phyloP scores from a whole-genome alignment of 345 rosid species.

The Eucalyptus curtisii region DNA sequence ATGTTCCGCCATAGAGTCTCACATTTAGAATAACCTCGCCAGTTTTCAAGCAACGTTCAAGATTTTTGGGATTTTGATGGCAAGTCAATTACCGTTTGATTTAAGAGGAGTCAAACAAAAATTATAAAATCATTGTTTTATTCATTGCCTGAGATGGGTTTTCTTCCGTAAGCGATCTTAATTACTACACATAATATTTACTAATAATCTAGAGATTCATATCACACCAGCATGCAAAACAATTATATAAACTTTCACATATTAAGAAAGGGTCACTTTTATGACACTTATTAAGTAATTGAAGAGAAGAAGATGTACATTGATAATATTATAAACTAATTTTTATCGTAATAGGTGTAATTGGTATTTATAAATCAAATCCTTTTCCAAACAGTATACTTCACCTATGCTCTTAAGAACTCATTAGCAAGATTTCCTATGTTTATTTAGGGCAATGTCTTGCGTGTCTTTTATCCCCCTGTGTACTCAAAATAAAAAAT shows the following conservation, averaged over 20 bases:
- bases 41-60: not conserved
- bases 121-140: no score
- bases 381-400: not conserved
- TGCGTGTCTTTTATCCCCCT: not conserved
- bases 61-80: not conserved
- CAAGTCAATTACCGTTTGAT: not conserved
- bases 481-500: not conserved
- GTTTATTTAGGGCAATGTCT: not conserved
- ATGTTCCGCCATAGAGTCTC: no score
- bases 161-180: not conserved
- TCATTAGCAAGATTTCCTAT: not conserved
- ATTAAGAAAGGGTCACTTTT: not conserved
- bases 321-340: not conserved
- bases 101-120: not conserved
- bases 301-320: not conserved
- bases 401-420: not conserved
- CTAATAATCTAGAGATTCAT: not conserved
- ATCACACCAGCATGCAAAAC: accelerated
- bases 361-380: not conserved
- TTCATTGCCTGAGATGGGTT: not conserved
- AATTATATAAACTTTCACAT: not conserved
- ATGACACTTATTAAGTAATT: not conserved
- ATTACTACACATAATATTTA: not conserved
- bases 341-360: not conserved
- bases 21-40: no score